Evolutionary conservation across 768 basidiomycete species (phyloP), one percentile per base, ranked within the genome.

Genomic region (Hebeloma cylindrosporum): DNA sequence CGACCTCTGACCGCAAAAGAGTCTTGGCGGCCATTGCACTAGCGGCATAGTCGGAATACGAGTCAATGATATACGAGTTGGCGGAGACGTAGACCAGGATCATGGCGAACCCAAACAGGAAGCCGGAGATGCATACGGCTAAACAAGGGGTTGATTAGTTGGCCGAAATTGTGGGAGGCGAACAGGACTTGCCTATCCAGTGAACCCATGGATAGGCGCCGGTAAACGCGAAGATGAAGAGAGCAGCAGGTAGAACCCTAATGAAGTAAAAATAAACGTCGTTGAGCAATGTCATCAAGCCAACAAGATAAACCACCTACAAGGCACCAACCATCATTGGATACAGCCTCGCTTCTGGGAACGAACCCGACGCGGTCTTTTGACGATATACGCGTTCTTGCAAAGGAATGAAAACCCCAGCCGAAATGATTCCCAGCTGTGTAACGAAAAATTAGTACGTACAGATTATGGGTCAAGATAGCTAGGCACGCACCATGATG

Each of bases 21-120:
- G 74, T 73, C 47, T 72, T 72, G 9, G 73, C 73, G 1, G 72
- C 70, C 46, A 74, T 66, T 5, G 73, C 74, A 13, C 67, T 69
- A 0, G 75, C 74, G 8, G 72, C 72, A 51, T 63, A 73, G 34
- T 53, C 52, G 50, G 60, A 63, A 60, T 69, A 71, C 13, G 65
- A 66, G 58, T 73, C 72, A 49, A 73, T 63, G 60, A 73, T 71
- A 58, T 72, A 73, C 1, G 69, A 71, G 53, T 73, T 69, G 13
- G 68, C 69, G 30, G 69, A 65, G 52, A 72, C 61, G 60, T 72
- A 74, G 48, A 73, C 47, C 40, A 72, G 54, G 52, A 70, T 68
- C 65, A 73, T 67, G 31, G 67, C 65, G 38, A 70, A 63, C 9
- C 72, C 72, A 43, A 73, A 70, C 28, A 71, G 42, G 28, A 57